A percentile compares a stretch with the other conserved stretches of the same genome.
These are phyloP conservation scores for Prunus padus DNA, from an alignment of 306 rosid species.

Conservation along the genomic window DNA sequence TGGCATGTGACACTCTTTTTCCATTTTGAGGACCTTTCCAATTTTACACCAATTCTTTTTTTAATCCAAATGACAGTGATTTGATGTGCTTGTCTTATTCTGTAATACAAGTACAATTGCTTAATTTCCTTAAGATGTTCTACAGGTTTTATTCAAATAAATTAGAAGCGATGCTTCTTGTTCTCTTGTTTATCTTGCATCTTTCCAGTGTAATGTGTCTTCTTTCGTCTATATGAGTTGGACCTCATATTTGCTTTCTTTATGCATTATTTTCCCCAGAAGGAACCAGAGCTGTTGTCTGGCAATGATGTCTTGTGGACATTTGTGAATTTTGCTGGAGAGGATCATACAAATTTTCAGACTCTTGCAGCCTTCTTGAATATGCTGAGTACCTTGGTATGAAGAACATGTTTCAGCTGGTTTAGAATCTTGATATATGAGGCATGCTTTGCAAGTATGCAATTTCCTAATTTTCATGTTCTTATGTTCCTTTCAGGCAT, in stretches of 20 bases:
- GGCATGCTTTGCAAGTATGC: constrained; percentile 5
- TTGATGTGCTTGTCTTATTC: constrained; percentile 9
- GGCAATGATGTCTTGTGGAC: constrained; percentile 97
- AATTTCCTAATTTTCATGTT: constrained; percentile 6
- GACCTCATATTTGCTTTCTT: constrained; percentile 24
- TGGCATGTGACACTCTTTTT: not conserved
- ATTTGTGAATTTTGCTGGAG: constrained; percentile 96
- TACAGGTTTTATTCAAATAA: not conserved
- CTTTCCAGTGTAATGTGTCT: not conserved
- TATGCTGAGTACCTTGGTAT: constrained; percentile 95
- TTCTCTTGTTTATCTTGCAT: not conserved
- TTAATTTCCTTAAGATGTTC: not conserved
- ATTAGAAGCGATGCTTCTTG: not conserved
- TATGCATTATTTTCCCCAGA: constrained; percentile 42
- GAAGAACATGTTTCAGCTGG: constrained; percentile 17
- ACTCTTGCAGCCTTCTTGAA: constrained; percentile 94
- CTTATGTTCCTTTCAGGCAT: constrained; percentile 58
- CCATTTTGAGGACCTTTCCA: not conserved
- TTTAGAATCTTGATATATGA: constrained; percentile 14
- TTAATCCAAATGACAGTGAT: not conserved
- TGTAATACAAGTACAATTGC: not conserved
- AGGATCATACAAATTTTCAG: constrained; percentile 91
- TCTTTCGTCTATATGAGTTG: constrained; percentile 17
- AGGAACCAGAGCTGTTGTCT: constrained; percentile 88
- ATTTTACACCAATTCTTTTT: not conserved